Conservation (phyloP, 2,329 filamentous ascomycete species). For the Furcasterigmium furcatum region DNA sequence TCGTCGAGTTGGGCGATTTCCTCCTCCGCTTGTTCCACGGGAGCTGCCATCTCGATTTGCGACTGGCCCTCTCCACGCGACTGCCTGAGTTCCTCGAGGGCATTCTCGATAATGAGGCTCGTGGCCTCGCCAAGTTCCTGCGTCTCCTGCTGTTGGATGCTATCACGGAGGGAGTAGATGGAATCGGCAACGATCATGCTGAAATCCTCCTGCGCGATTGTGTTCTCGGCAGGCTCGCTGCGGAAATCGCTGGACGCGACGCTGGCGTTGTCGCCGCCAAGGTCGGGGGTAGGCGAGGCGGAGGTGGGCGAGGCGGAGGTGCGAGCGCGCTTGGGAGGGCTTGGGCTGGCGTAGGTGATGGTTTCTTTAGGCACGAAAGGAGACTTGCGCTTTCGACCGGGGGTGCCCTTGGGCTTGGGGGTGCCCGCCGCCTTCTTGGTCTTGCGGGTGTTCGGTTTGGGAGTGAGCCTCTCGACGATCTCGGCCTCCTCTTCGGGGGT, state of each 20-base stretch:
- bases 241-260: background rate
- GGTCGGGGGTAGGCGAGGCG: slow-evolving; percentile 9
- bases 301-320: slow-evolving; percentile 8
- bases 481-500: slow-evolving; percentile 16
- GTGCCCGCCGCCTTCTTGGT: background rate
- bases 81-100: slow-evolving; percentile 46
- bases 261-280: slow-evolving; percentile 7
- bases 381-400: background rate
- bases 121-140: slow-evolving; percentile 54
- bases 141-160: slow-evolving; percentile 25
- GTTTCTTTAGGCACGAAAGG: background rate
- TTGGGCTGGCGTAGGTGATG: background rate
- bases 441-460: slow-evolving; percentile 21
- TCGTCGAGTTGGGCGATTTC: too few species aligned
- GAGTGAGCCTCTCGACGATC: slow-evolving; percentile 21
- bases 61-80: background rate
- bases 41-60: background rate
- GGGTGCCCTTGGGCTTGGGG: background rate
- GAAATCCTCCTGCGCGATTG: slow-evolving; percentile 50
- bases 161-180: slow-evolving; percentile 46
- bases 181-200: slow-evolving; percentile 59
- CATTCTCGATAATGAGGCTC: slow-evolving; percentile 53
- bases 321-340: slow-evolving; percentile 5
- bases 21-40: too few species aligned
- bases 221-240: slow-evolving; percentile 27